Evolutionary conservation across 2,329 filamentous ascomycete genomes (phyloP), one percentile per base, ranked within the genome.

Genomic region (Fusarium sp.): DNA sequence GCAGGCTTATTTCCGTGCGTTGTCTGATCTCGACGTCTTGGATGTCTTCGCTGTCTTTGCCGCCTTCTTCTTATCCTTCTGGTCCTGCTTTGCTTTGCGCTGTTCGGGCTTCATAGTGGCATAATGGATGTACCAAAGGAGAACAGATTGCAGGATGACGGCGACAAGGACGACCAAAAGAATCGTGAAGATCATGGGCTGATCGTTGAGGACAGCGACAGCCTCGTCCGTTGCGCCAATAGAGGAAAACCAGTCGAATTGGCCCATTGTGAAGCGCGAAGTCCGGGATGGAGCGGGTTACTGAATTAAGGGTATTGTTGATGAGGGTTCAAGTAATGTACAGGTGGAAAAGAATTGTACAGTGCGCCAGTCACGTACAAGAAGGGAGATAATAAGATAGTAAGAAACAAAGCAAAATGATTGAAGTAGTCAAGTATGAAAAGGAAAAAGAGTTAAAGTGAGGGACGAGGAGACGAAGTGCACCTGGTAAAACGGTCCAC

Each of bases 51-150:
- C 68, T 52, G 57, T 57, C 30, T 65, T 71, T 35, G 74, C 76
- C 49, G 80, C 77, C 71, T 82, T 83, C 74, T 81, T 82, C 74
- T 81, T 82, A 35, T 72, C 71, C 57, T 81, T 78, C 50, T 78
- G 79, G 35, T 78, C 76, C 54, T 80, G 79, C 77, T 86, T 86
- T 73, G 83, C 83, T 76, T 85, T 86, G 75, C 80, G 84, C 76
- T 89, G 87, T 73, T 87, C 85, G 17, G 86, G 86, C 79, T 89
- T 89, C 79, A 87, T 65, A 20, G 87, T 89, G 59, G 85, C 86
- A 72, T 80, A 83, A 77, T 88, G 85, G 72, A 89, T 89, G 78
- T 83, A 87, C 84, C 84, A 87, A 54, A 86, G 76, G 48, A 88
- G 77, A 11, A 80, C 71, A 58, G 75, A 76, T 69, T 88, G 79